These are phyloP conservation scores for Colletotrichum liaoningense DNA, from an alignment of 2,329 filamentous ascomycete genomes.

Conservation along the genomic window DNA sequence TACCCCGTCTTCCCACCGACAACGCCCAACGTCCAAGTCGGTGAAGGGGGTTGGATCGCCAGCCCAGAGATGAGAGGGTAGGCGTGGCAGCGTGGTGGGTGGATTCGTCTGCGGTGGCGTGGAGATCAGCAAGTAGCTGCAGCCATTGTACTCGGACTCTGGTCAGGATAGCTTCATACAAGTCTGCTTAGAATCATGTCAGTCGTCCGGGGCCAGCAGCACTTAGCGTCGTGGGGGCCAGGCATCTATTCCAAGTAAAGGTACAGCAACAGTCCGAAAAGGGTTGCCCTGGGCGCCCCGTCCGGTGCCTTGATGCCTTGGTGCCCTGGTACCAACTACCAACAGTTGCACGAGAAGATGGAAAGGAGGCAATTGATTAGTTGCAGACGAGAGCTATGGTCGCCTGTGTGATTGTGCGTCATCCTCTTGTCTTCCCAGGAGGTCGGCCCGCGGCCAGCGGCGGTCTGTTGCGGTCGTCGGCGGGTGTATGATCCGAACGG, in stretches of 20 bases:
- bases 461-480: constrained; percentile 22
- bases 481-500: background rate
- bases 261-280: constrained; percentile 3
- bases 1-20: background rate
- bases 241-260: constrained; percentile 1
- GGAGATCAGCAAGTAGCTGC: constrained; percentile 28
- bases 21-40: background rate
- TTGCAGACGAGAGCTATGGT: constrained; percentile 27
- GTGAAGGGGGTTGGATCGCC: constrained; percentile 23
- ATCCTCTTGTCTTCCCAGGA: constrained; percentile 17
- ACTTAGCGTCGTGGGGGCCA: constrained; percentile 11
- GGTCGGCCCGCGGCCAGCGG: constrained; percentile 17
- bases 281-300: constrained; percentile 10
- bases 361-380: constrained; percentile 29
- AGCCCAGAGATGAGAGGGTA: background rate
- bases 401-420: constrained; percentile 27
- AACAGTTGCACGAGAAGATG: constrained; percentile 19
- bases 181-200: constrained; percentile 7
- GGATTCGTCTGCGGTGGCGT: constrained; percentile 21
- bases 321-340: background rate
- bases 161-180: constrained; percentile 1
- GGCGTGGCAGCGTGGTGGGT: constrained; percentile 18
- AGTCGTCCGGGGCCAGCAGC: constrained; percentile 9
- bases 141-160: constrained; percentile 29
- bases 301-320: too few relatives aligned